Evolutionary conservation across 176 grass and related monocot species (phyloP).

Genomic region (Musa acuminata): DNA sequence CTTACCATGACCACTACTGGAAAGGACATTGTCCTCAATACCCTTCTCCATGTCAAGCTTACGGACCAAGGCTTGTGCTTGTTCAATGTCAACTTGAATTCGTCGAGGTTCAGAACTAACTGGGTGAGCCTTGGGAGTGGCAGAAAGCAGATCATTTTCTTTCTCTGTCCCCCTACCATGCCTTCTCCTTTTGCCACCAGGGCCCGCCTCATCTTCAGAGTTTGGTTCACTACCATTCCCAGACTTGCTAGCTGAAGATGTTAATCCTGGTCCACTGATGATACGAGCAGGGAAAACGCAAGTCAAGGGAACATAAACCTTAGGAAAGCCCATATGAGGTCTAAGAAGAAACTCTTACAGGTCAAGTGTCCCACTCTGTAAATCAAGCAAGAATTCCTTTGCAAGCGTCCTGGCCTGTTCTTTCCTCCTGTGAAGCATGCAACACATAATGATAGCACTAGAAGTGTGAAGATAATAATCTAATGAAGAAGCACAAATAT

Average conservation of each 20-base stretch:
- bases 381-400: conserved; percentile 87
- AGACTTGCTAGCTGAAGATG: conserved; percentile 33
- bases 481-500: too few relatives aligned
- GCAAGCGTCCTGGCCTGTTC: conserved; percentile 36
- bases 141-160: conserved; percentile 56
- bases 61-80: conserved; percentile 45
- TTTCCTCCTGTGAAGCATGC: conserved; percentile 26
- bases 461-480: too few relatives aligned
- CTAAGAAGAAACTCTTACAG: conserved; percentile 42
- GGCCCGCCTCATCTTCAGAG: conserved; percentile 82
- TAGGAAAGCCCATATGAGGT: conserved; percentile 1
- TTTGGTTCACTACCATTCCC: conserved; percentile 63
- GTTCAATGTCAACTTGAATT: conserved; percentile 78
- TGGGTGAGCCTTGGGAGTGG: conserved; percentile 67
- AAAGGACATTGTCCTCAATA: conserved; percentile 67
- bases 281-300: conserved; percentile 28
- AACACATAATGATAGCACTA: too few relatives aligned
- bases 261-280: conserved; percentile 68
- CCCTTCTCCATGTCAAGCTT: conserved; percentile 93
- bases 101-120: conserved; percentile 59
- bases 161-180: conserved; percentile 52
- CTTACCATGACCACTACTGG: conserved; percentile 50
- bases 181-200: conserved; percentile 66
- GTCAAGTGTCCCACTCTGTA: conserved; percentile 84
- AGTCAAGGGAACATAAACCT: not conserved